A percentile compares a stretch with the other conserved stretches of the same genome.
These are phyloP conservation scores for Chromosphaera perkinsii DNA, from an alignment of 208 protist genomes.

Conservation along the genomic window DNA sequence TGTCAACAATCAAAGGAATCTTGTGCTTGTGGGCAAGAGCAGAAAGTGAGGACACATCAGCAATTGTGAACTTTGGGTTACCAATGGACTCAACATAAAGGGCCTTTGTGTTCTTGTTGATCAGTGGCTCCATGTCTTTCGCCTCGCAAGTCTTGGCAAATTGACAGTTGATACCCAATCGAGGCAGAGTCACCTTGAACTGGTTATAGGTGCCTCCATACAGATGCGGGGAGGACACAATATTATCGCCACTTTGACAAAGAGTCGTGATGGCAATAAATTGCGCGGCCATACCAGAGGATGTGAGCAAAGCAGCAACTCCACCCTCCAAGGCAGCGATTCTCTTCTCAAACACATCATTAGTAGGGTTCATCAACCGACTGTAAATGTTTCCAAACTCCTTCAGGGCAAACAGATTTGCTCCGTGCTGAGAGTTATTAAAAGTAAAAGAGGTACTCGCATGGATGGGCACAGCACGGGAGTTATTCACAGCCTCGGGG, in stretches of 20 bases:
- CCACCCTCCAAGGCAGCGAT: slow-evolving; percentile 41
- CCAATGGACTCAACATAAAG: slow-evolving; percentile 52
- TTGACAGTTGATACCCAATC: slow-evolving; percentile 39
- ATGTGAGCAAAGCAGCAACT: slow-evolving; percentile 25
- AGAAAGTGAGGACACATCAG: slow-evolving; percentile 39
- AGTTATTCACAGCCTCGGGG: not conserved
- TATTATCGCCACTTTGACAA: slow-evolving; percentile 45
- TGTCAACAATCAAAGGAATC: slow-evolving; percentile 58
- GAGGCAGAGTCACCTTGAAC: slow-evolving; percentile 29
- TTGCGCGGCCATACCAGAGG: slow-evolving; percentile 33
- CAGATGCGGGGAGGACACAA: slow-evolving; percentile 33
- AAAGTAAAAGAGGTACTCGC: slow-evolving; percentile 27
- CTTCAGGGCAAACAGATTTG: not conserved
- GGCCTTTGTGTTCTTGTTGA: slow-evolving; percentile 43
- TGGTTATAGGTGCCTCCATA: slow-evolving; percentile 38
- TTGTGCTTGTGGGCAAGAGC: slow-evolving; percentile 33
- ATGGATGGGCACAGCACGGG: slow-evolving; percentile 17
- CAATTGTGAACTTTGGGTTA: slow-evolving; percentile 46
- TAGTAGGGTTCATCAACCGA: slow-evolving; percentile 46
- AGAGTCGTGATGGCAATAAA: slow-evolving; percentile 35
- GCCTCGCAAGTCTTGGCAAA: slow-evolving; percentile 36
- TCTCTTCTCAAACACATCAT: slow-evolving; percentile 37
- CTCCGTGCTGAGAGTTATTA: slow-evolving; percentile 6
- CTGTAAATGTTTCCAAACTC: slow-evolving; percentile 40
- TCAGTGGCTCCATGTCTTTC: slow-evolving; percentile 12